These are phyloP conservation scores for Tagetes patula DNA, from an alignment of 129 eudicot genomes.

Conservation along the genomic window DNA sequence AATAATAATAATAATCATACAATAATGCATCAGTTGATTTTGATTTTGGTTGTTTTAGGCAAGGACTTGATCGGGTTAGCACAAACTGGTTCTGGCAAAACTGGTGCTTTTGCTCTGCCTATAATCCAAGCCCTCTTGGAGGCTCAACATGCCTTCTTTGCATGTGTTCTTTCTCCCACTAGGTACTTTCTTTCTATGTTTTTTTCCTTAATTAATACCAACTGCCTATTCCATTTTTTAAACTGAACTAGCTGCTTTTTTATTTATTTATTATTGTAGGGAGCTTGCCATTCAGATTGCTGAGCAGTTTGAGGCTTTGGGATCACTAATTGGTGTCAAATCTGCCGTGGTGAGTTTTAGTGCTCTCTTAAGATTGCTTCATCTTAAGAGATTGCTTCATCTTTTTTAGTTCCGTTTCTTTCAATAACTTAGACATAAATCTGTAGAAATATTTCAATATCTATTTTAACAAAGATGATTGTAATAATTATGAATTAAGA, in stretches of 20 bases:
- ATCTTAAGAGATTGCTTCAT: neutral
- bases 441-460: neutral
- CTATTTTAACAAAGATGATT: neutral
- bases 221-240: too few relatives aligned
- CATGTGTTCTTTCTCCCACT: slow-evolving; percentile 88
- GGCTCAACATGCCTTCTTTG: slow-evolving; percentile 64
- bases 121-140: slow-evolving; percentile 64
- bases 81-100: slow-evolving; percentile 98
- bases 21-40: too few relatives aligned
- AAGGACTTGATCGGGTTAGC: slow-evolving; percentile 93
- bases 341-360: slow-evolving; percentile 72
- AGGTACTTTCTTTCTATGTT: slow-evolving; percentile 34
- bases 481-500: neutral
- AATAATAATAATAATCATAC: too few relatives aligned
- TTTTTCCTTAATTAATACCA: too few relatives aligned
- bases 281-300: slow-evolving; percentile 94
- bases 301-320: slow-evolving; percentile 89
- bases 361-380: neutral
- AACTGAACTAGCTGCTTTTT: too few relatives aligned
- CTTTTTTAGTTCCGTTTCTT: neutral
- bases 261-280: slow-evolving; percentile 27
- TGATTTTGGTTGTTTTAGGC: slow-evolving; percentile 19
- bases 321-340: slow-evolving; percentile 66
- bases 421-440: neutral
- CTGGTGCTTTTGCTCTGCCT: slow-evolving; percentile 94